These are phyloP conservation scores for Macrocybe sp. DNA, from an alignment of 1,284 basidiomycete species.

Conservation along the genomic window DNA sequence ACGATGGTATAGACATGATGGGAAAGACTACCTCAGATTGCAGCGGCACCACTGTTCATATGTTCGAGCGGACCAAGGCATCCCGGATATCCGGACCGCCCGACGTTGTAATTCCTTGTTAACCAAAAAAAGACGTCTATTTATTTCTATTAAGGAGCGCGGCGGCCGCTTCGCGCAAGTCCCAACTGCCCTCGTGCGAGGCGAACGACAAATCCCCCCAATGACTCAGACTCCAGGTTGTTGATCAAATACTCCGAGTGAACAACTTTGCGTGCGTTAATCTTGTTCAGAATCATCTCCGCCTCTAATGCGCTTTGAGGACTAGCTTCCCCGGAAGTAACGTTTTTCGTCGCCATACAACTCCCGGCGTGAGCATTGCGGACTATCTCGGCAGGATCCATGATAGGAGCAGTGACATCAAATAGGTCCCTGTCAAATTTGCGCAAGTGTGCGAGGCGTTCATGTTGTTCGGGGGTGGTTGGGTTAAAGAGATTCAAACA, in stretches of 20 bases:
- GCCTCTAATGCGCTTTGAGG: conserved; percentile 28
- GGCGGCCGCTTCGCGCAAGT: not conserved
- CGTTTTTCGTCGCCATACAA: not conserved
- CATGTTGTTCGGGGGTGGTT: conserved; percentile 48
- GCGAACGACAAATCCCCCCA: conserved; percentile 43
- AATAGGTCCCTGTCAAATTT: conserved; percentile 32
- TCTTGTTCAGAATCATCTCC: conserved; percentile 44
- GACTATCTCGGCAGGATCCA: conserved; percentile 40
- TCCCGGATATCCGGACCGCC: not conserved
- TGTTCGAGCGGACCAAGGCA: not conserved
- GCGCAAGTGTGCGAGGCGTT: conserved; percentile 25
- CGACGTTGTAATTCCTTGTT: no score
- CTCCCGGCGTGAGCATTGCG: conserved; percentile 17
- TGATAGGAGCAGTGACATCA: conserved; percentile 40
- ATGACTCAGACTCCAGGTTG: conserved; percentile 47
- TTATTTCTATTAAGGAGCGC: no score
- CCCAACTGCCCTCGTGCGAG: conserved; percentile 45
- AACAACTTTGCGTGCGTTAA: conserved; percentile 47
- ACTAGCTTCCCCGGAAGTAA: conserved; percentile 11
- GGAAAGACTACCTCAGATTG: no score
- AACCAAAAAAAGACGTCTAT: no score
- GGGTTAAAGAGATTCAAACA: conserved; percentile 54
- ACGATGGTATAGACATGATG: conserved; percentile 5
- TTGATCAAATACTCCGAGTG: conserved; percentile 48
- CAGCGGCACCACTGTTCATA: no score